These are phyloP conservation scores for Verbena officinalis DNA, from an alignment of 257 asterid species.

Conservation along the genomic window DNA sequence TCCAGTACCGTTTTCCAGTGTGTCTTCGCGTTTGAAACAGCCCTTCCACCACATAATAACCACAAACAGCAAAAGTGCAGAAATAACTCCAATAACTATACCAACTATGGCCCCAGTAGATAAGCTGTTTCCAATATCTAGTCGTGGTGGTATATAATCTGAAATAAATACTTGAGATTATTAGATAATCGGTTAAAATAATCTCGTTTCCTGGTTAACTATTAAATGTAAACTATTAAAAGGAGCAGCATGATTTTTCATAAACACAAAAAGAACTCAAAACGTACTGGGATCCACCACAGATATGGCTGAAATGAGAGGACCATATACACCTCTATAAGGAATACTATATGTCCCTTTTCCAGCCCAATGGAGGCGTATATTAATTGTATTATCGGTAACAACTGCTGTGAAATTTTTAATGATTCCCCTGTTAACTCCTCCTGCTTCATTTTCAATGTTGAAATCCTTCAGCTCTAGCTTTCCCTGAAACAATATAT, in stretches of 20 bases:
- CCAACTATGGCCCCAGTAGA: slow-evolving; percentile 55
- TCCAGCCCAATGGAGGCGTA: slow-evolving; percentile 89
- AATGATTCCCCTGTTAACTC: slow-evolving; percentile 54
- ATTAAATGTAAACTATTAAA: neutral
- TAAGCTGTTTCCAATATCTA: slow-evolving; percentile 39
- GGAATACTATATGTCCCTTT: slow-evolving; percentile 81
- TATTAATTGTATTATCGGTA: slow-evolving; percentile 53
- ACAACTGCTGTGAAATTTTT: slow-evolving; percentile 55
- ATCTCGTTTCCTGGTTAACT: neutral
- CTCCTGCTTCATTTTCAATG: slow-evolving; percentile 76
- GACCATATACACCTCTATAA: slow-evolving; percentile 74
- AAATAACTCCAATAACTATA: slow-evolving; percentile 48
- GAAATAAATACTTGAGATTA: slow-evolving; percentile 26
- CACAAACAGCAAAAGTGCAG: slow-evolving; percentile 33
- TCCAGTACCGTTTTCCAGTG: slow-evolving; percentile 46
- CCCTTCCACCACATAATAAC: slow-evolving; percentile 69
- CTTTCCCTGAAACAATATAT: slow-evolving; percentile 50
- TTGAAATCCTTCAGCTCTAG: slow-evolving; percentile 70
- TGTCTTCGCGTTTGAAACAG: slow-evolving; percentile 35
- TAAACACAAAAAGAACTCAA: neutral
- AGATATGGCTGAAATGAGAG: slow-evolving; percentile 89
- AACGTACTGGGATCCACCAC: slow-evolving; percentile 59
- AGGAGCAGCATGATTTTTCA: neutral
- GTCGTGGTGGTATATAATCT: slow-evolving; percentile 54
- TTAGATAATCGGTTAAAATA: neutral